These are phyloP conservation scores for Mycena crocata DNA, from an alignment of 768 basidiomycete genomes.

Conservation along the genomic window DNA sequence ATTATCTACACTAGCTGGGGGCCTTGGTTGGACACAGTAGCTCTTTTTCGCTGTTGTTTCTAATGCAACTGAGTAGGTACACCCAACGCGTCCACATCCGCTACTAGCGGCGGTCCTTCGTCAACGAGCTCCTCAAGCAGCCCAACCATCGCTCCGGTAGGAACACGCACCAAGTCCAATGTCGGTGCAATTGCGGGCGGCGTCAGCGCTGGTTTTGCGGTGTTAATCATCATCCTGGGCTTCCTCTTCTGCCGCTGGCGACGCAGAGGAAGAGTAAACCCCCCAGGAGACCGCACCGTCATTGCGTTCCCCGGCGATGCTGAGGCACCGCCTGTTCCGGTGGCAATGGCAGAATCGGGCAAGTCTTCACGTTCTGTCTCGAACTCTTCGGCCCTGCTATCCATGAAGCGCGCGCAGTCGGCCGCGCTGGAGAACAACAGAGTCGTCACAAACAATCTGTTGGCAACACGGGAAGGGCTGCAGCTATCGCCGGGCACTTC, in stretches of 20 bases:
- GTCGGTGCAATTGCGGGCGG: neutral
- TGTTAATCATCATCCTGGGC: neutral
- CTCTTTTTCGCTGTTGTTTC: neutral
- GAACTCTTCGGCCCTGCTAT: neutral
- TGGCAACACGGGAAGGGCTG: neutral
- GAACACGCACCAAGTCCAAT: neutral
- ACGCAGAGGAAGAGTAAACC: neutral
- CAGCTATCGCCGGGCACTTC: neutral
- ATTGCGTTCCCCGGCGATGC: neutral
- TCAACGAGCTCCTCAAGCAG: neutral
- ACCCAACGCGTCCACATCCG: neutral
- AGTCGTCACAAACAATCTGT: neutral
- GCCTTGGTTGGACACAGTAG: neutral
- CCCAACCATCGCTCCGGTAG: neutral
- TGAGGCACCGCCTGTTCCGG: neutral
- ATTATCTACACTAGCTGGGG: constrained; percentile 8
- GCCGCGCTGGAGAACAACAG: neutral
- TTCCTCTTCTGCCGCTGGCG: neutral
- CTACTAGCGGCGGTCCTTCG: neutral
- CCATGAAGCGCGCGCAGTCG: neutral
- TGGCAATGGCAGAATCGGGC: neutral
- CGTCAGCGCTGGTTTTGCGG: neutral
- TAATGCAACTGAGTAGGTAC: neutral
- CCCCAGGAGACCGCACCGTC: neutral
- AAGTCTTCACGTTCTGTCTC: neutral